These are phyloP conservation scores for Carex pumila DNA, from an alignment of 176 grass and related monocot species.

Conservation along the genomic window DNA sequence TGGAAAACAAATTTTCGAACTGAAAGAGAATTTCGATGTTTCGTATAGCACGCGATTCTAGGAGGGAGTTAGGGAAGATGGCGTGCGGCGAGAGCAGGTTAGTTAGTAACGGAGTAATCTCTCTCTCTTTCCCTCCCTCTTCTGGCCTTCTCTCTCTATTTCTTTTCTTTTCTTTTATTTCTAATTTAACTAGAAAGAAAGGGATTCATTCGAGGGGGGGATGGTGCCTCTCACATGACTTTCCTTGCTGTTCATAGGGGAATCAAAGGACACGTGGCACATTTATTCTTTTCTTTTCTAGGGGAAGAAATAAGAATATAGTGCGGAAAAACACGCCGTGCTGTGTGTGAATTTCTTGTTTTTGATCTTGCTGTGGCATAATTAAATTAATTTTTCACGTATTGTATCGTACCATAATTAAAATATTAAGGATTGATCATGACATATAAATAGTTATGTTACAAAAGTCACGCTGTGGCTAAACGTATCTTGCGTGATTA, in stretches of 20 bases:
- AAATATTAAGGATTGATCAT: no score
- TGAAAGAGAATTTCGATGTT: background rate
- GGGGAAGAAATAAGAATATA: background rate
- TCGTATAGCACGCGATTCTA: conserved; percentile 4
- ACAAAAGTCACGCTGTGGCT: no score
- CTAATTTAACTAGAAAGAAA: background rate
- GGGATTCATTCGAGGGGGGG: background rate
- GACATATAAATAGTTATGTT: no score
- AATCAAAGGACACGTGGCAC: background rate
- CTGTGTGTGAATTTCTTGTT: no score
- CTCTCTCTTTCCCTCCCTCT: background rate
- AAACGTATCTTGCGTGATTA: no score
- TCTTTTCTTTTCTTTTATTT: background rate
- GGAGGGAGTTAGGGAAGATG: background rate
- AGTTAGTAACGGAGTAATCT: conserved; percentile 13
- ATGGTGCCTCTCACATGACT: conserved; percentile 6
- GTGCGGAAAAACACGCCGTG: no score
- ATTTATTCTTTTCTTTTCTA: background rate
- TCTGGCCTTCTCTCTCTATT: background rate
- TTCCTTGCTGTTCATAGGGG: background rate
- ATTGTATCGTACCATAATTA: no score
- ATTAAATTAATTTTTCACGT: no score
- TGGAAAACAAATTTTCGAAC: no score
- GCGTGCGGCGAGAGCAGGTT: background rate
- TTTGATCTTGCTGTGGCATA: no score